phyloP scores from a whole-genome alignment of 2,329 filamentous ascomycete species.

The Colletotrichum spaethianum region DNA sequence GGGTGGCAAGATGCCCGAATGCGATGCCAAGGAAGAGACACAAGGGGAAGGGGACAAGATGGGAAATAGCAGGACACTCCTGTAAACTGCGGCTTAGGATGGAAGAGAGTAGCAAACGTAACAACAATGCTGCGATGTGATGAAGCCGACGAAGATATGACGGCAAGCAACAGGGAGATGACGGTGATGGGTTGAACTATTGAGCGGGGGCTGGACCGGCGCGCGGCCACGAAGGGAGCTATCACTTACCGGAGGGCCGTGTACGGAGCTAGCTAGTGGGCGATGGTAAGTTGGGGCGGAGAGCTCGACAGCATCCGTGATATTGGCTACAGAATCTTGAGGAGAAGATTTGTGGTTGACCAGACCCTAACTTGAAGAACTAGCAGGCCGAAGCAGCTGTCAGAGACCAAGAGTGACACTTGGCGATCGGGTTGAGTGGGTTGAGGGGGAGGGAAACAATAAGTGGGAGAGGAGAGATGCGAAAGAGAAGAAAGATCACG shows the following conservation, averaged over 20 bases:
- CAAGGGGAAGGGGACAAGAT: neutral
- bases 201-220: neutral
- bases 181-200: neutral
- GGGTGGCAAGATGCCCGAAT: conserved; percentile 17
- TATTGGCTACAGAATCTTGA: conserved; percentile 13
- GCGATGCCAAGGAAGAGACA: conserved; percentile 12
- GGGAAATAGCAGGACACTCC: neutral
- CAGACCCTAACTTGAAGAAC: neutral
- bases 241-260: conserved; percentile 23
- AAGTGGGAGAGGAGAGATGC: conserved; percentile 11
- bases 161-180: neutral
- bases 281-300: conserved; percentile 21
- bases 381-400: neutral
- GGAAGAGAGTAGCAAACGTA: neutral
- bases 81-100: neutral
- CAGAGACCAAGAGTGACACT: conserved; percentile 1
- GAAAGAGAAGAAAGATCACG: conserved; percentile 22
- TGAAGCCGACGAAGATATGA: neutral
- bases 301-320: conserved; percentile 24
- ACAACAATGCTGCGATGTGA: neutral
- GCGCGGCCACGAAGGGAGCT: conserved; percentile 24
- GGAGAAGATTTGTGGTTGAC: conserved; percentile 4
- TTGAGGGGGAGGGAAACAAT: conserved; percentile 24
- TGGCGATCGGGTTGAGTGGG: neutral
- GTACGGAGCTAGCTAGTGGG: conserved; percentile 31